Conservation (phyloP, 2,329 filamentous ascomycete species). For the Penicillium palitans region DNA sequence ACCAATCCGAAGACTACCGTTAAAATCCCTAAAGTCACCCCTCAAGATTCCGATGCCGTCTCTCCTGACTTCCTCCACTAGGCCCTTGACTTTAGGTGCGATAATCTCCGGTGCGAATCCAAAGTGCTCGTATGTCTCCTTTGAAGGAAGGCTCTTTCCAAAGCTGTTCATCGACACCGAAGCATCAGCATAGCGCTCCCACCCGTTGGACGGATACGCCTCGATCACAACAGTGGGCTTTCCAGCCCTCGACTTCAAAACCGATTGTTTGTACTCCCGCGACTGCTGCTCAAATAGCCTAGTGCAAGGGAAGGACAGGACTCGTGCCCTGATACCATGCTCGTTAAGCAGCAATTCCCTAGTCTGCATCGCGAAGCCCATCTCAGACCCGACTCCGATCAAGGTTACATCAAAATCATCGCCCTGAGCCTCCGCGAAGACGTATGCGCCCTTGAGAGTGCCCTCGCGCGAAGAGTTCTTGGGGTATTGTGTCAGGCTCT, state of each 20-base stretch:
- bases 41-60: slow-evolving; percentile 16
- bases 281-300: slow-evolving; percentile 50
- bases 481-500: slow-evolving; percentile 43
- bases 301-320: slow-evolving; percentile 52
- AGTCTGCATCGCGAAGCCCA: slow-evolving; percentile 47
- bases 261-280: slow-evolving; percentile 44
- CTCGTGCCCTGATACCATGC: slow-evolving; percentile 34
- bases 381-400: slow-evolving; percentile 51
- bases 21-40: slow-evolving; percentile 20
- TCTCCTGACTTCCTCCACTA: slow-evolving; percentile 18
- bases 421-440: slow-evolving; percentile 34
- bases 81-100: slow-evolving; percentile 11
- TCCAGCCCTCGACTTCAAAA: slow-evolving; percentile 37
- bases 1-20: slow-evolving; percentile 4
- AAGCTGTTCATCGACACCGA: slow-evolving; percentile 49
- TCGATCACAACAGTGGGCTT: slow-evolving; percentile 49
- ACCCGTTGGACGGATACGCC: slow-evolving; percentile 49
- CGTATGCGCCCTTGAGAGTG: slow-evolving; percentile 44
- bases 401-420: slow-evolving; percentile 46
- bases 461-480: slow-evolving; percentile 40
- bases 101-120: slow-evolving; percentile 19
- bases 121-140: slow-evolving; percentile 28
- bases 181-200: slow-evolving; percentile 54
- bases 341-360: slow-evolving; percentile 40
- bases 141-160: slow-evolving; percentile 34